phyloP scores from a whole-genome alignment of 345 rosid genomes.

The Viola odorata region DNA sequence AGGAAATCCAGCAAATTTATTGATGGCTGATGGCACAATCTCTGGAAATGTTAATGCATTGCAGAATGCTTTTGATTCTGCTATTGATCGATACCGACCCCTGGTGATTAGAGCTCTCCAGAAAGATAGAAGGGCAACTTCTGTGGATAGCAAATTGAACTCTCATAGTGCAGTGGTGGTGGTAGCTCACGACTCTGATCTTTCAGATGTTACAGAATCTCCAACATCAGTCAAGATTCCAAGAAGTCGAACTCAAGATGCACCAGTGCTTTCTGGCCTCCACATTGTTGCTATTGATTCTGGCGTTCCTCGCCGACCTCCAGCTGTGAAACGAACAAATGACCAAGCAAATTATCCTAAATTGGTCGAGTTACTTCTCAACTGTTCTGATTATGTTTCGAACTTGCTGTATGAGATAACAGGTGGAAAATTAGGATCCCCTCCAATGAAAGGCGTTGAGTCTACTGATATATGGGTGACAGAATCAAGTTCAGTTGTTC shows the following conservation, averaged over 20 bases:
- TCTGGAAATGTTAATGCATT: conserved; percentile 42
- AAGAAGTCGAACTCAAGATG: conserved; percentile 49
- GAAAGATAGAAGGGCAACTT: conserved; percentile 77
- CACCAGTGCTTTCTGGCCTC: conserved; percentile 34
- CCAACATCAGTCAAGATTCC: conserved; percentile 46
- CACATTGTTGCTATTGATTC: conserved; percentile 85
- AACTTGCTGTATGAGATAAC: conserved; percentile 76
- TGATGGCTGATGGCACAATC: conserved; percentile 61
- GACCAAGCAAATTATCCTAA: conserved; percentile 88
- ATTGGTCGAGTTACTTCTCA: conserved; percentile 86
- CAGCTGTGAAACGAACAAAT: conserved; percentile 90
- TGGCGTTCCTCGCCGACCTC: conserved; percentile 96
- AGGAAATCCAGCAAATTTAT: conserved; percentile 88
- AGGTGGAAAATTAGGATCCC: conserved; percentile 68
- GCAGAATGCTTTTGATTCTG: conserved; percentile 75
- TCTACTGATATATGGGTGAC: conserved; percentile 19
- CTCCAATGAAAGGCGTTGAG: conserved; percentile 35
- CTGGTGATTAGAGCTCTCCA: conserved; percentile 73
- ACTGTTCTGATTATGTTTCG: conserved; percentile 58
- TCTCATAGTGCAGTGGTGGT: conserved; percentile 29
- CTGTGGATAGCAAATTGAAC: conserved; percentile 61
- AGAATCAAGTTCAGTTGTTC: conserved; percentile 45
- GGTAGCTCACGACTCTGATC: conserved; percentile 55
- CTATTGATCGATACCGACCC: conserved; percentile 65
- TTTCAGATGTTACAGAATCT: conserved; percentile 62